These are phyloP conservation scores for Daldinia sp. DNA, from an alignment of 2,329 filamentous ascomycete genomes.

Conservation along the genomic window DNA sequence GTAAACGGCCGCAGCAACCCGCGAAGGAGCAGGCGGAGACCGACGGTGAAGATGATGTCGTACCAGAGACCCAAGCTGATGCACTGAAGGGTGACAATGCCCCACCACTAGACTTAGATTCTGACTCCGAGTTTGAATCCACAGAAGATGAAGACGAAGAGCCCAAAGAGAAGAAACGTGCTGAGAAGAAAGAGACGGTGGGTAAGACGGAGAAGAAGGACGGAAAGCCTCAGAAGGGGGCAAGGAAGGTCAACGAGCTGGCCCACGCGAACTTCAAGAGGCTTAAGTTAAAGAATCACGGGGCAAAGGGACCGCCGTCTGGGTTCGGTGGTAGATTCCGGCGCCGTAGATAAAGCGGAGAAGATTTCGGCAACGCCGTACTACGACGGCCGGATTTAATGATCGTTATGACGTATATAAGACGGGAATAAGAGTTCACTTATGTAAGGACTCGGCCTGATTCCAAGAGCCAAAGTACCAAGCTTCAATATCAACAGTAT, in stretches of 20 bases:
- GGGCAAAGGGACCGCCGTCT: conserved; percentile 62
- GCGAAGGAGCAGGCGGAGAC: conserved; percentile 47
- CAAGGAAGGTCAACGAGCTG: conserved; percentile 69
- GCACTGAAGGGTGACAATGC: conserved; percentile 43
- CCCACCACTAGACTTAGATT: conserved; percentile 47
- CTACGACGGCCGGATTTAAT: neutral
- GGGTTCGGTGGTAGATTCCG: conserved; percentile 66
- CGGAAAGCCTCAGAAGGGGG: conserved; percentile 59
- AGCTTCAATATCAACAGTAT: too few relatives aligned
- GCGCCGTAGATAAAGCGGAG: conserved; percentile 51
- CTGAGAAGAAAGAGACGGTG: conserved; percentile 38
- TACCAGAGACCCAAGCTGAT: conserved; percentile 51
- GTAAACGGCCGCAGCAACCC: conserved; percentile 55
- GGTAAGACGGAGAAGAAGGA: conserved; percentile 45
- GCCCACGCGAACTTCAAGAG: conserved; percentile 73
- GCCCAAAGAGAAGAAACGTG: conserved; percentile 43
- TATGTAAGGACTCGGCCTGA: neutral
- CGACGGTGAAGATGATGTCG: conserved; percentile 51
- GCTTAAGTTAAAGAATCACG: conserved; percentile 68
- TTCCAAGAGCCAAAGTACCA: too few relatives aligned
- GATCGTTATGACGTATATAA: neutral
- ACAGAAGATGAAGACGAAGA: conserved; percentile 49
- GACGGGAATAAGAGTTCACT: neutral
- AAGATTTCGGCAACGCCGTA: neutral
- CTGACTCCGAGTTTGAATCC: conserved; percentile 53